phyloP scores from a whole-genome alignment of 2,329 filamentous ascomycete species.

The Colletotrichum euphorbiae region DNA sequence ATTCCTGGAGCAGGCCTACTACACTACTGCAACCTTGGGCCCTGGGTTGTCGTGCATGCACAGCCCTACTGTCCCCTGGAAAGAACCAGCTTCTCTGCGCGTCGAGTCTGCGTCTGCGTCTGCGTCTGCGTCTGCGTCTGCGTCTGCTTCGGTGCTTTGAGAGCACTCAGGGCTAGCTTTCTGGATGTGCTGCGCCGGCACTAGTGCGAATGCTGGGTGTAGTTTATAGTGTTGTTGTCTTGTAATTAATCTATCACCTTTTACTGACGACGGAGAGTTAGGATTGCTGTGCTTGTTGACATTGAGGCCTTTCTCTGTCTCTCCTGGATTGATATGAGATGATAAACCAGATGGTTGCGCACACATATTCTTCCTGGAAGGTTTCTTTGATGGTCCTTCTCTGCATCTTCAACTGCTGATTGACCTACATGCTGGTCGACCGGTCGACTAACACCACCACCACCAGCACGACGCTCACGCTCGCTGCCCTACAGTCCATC shows the following conservation, averaged over 20 bases:
- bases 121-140: too few relatives aligned
- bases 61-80: conserved; percentile 40
- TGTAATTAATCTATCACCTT: conserved; percentile 3
- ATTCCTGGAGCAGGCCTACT: conserved; percentile 35
- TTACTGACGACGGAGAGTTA: not conserved
- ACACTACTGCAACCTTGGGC: conserved; percentile 21
- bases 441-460: conserved; percentile 7
- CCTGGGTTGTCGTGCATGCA: conserved; percentile 32
- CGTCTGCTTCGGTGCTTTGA: too few relatives aligned
- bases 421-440: conserved; percentile 4
- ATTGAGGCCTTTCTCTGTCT: conserved; percentile 14
- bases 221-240: conserved; percentile 3
- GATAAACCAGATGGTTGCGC: conserved; percentile 7
- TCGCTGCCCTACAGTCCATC: not conserved
- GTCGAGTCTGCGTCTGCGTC: not conserved
- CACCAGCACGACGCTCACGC: not conserved
- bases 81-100: too few relatives aligned
- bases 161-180: conserved; percentile 18
- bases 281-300: conserved; percentile 19
- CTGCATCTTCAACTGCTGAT: conserved; percentile 4
- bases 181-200: conserved; percentile 34
- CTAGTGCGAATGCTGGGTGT: conserved; percentile 2
- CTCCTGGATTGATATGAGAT: conserved; percentile 5
- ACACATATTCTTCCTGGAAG: not conserved
- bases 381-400: not conserved